These are phyloP conservation scores for Fusarium goolgardi DNA, from an alignment of 2,329 filamentous ascomycete genomes.

Conservation along the genomic window DNA sequence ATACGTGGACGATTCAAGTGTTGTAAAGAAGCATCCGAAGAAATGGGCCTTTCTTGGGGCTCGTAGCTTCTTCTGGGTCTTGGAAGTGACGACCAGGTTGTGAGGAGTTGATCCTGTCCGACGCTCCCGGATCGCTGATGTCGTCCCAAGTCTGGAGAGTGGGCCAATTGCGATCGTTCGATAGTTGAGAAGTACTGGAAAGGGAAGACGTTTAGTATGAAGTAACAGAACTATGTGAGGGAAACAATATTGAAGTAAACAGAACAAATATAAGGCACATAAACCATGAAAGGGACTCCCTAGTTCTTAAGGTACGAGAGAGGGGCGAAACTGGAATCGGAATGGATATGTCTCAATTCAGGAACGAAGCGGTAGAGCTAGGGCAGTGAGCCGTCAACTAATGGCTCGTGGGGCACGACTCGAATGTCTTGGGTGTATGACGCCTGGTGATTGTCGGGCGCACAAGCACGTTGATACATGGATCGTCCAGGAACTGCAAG, in stretches of 20 bases:
- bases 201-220: conserved; percentile 33
- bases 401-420: conserved; percentile 40
- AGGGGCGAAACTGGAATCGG: conserved; percentile 47
- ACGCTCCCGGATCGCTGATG: conserved; percentile 34
- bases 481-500: conserved; percentile 44
- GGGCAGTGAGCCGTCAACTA: conserved; percentile 37
- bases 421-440: conserved; percentile 41
- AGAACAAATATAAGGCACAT: conserved; percentile 15
- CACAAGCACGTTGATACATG: conserved; percentile 41
- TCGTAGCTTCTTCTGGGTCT: conserved; percentile 35
- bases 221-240: conserved; percentile 10
- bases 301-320: conserved; percentile 45
- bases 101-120: conserved; percentile 32
- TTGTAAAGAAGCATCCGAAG: conserved; percentile 34
- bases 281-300: conserved; percentile 36
- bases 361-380: conserved; percentile 50
- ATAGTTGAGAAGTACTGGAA: conserved; percentile 77
- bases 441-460: conserved; percentile 37
- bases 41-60: conserved; percentile 31
- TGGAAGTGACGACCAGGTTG: conserved; percentile 19
- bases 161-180: conserved; percentile 75
- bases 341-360: conserved; percentile 55
- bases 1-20: conserved; percentile 47
- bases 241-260: conserved; percentile 13
- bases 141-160: conserved; percentile 49